These are phyloP conservation scores for Thermomyces lanuginosus DNA, from an alignment of 2,329 filamentous ascomycete species.

Conservation along the genomic window DNA sequence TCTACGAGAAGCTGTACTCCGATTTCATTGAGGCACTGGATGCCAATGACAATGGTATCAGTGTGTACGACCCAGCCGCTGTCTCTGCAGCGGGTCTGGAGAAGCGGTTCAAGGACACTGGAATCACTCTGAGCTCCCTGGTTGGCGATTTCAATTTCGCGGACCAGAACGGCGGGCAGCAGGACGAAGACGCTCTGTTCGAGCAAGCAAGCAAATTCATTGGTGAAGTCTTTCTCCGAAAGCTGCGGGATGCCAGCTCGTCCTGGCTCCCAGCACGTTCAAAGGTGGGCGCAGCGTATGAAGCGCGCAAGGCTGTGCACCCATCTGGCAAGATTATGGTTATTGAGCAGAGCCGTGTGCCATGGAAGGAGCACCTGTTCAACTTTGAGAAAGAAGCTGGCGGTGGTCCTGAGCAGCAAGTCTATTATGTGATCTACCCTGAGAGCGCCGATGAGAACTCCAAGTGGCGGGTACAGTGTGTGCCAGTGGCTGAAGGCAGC, in stretches of 20 bases:
- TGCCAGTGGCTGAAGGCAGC: slow-evolving; percentile 68
- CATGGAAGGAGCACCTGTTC: slow-evolving; percentile 96
- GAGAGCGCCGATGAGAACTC: slow-evolving; percentile 58
- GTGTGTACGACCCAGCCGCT: slow-evolving; percentile 56
- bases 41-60: slow-evolving; percentile 93
- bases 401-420: slow-evolving; percentile 32
- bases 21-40: slow-evolving; percentile 92
- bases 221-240: slow-evolving; percentile 72
- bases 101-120: slow-evolving; percentile 70
- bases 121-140: slow-evolving; percentile 69
- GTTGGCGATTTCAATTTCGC: slow-evolving; percentile 66
- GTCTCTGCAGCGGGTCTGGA: slow-evolving; percentile 54
- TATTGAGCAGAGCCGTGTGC: slow-evolving; percentile 57
- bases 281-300: slow-evolving; percentile 61
- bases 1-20: slow-evolving; percentile 81
- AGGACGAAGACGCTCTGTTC: slow-evolving; percentile 74
- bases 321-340: slow-evolving; percentile 64
- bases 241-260: slow-evolving; percentile 56
- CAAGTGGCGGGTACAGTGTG: slow-evolving; percentile 89
- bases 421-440: slow-evolving; percentile 81
- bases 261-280: slow-evolving; percentile 80
- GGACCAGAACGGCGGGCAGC: slow-evolving; percentile 37
- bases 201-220: slow-evolving; percentile 61
- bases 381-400: slow-evolving; percentile 51
- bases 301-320: slow-evolving; percentile 44